These are phyloP conservation scores for Alternaria gansuensis DNA, from an alignment of 2,329 filamentous ascomycete species.

Conservation along the genomic window DNA sequence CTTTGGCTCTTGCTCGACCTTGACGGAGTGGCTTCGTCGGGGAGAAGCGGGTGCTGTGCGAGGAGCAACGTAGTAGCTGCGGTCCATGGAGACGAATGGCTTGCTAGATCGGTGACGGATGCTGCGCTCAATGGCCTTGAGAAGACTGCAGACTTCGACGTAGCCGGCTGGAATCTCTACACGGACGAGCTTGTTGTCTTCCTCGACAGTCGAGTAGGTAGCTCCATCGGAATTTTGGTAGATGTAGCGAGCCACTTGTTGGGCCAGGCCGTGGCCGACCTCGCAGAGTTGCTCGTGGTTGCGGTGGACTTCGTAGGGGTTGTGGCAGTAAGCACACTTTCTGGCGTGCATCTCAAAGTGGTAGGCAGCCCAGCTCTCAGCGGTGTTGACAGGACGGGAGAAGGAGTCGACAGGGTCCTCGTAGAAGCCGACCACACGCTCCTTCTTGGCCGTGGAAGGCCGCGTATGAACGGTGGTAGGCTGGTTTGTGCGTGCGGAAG, in stretches of 20 bases:
- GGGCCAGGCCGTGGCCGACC: constrained; percentile 55
- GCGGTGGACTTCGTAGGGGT: constrained; percentile 56
- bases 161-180: constrained; percentile 58
- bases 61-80: constrained; percentile 54
- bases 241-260: constrained; percentile 57
- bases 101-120: constrained; percentile 48
- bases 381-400: constrained; percentile 53
- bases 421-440: constrained; percentile 49
- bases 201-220: constrained; percentile 47
- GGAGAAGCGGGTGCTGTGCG: constrained; percentile 43
- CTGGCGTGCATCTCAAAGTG: constrained; percentile 60
- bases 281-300: constrained; percentile 55
- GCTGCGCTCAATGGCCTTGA: constrained; percentile 55
- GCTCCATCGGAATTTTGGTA: constrained; percentile 52
- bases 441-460: constrained; percentile 44
- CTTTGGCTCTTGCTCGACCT: constrained; percentile 45
- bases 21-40: constrained; percentile 43
- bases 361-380: constrained; percentile 59
- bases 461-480: constrained; percentile 48
- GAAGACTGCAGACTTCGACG: constrained; percentile 51
- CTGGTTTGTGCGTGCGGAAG: constrained; percentile 46
- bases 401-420: constrained; percentile 51
- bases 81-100: constrained; percentile 57
- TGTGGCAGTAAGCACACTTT: constrained; percentile 56
- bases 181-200: constrained; percentile 55